Evolutionary conservation across 306 rosid genomes (phyloP).

Genomic region (Cercis canadensis): DNA sequence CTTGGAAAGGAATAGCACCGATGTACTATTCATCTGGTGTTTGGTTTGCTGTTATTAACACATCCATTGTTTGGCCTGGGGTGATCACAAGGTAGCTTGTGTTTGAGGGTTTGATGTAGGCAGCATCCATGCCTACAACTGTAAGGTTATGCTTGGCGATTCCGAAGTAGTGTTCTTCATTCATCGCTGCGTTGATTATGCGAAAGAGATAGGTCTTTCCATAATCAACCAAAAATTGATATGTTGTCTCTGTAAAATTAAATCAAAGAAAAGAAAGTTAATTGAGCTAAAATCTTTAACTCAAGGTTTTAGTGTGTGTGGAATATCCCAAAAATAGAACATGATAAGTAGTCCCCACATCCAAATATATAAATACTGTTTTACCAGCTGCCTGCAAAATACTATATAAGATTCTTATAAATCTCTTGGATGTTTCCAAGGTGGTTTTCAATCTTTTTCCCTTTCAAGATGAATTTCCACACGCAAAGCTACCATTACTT

Average conservation of each 20-base stretch:
- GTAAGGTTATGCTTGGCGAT: constrained; percentile 44
- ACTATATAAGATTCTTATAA: no score
- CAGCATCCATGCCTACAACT: constrained; percentile 35
- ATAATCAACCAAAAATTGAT: not conserved
- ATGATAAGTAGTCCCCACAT: no score
- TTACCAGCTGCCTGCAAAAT: no score
- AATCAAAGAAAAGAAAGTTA: not conserved
- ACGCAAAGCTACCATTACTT: no score
- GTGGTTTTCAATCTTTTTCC: no score
- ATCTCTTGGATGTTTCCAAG: no score
- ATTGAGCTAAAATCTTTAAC: no score
- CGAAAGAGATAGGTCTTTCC: constrained; percentile 47
- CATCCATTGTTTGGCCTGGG: constrained; percentile 57
- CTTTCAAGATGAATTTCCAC: no score
- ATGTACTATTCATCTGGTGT: constrained; percentile 31
- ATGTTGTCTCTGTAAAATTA: constrained; percentile 31
- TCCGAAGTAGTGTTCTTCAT: constrained; percentile 43
- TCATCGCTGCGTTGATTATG: constrained; percentile 37
- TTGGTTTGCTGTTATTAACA: constrained; percentile 39
- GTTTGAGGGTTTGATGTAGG: constrained; percentile 41
- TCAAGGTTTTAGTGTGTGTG: no score
- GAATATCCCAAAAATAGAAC: no score
- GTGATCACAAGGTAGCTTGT: constrained; percentile 41
- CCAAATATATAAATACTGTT: no score
- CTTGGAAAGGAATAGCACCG: constrained; percentile 27